Evolutionary conservation across 139 green algal species (phyloP).

Genomic region (Tetraselmis striata): DNA sequence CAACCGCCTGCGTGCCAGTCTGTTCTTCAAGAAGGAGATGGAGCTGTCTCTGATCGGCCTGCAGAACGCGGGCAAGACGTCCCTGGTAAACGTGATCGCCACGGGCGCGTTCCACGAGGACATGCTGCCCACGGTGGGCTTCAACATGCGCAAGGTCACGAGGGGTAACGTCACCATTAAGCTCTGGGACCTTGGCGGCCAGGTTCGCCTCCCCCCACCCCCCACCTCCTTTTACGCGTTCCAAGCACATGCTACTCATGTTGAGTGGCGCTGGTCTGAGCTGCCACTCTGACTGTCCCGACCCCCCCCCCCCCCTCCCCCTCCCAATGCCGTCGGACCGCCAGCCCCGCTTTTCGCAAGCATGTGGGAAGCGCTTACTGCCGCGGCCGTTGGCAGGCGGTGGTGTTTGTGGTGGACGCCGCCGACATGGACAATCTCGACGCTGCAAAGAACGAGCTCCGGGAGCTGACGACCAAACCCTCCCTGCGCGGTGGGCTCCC

Average conservation of each 20-base stretch:
- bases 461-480: conserved; percentile 45
- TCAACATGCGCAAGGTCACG: conserved; percentile 98
- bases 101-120: conserved; percentile 85
- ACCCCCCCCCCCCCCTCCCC: no score
- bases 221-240: no score
- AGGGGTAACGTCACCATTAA: conserved; percentile 94
- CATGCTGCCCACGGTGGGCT: conserved; percentile 96
- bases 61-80: conserved; percentile 95
- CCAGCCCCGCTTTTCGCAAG: conserved; percentile 90
- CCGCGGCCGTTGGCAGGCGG: conserved; percentile 86
- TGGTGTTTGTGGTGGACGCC: conserved; percentile 95
- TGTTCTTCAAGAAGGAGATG: conserved; percentile 98
- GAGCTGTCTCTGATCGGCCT: conserved; percentile 95
- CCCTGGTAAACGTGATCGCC: conserved; percentile 91
- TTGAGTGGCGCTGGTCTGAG: background rate
- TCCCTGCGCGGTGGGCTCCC: conserved; percentile 24
- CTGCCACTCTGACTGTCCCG: no score
- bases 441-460: conserved; percentile 47
- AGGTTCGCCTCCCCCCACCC: no score
- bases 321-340: no score
- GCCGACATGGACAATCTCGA: conserved; percentile 78
- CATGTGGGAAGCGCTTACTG: conserved; percentile 98
- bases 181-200: conserved; percentile 95
- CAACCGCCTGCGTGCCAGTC: no score
- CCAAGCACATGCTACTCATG: background rate